These are phyloP conservation scores for Exophiala sideris DNA, from an alignment of 2,329 filamentous ascomycete genomes.

Conservation along the genomic window DNA sequence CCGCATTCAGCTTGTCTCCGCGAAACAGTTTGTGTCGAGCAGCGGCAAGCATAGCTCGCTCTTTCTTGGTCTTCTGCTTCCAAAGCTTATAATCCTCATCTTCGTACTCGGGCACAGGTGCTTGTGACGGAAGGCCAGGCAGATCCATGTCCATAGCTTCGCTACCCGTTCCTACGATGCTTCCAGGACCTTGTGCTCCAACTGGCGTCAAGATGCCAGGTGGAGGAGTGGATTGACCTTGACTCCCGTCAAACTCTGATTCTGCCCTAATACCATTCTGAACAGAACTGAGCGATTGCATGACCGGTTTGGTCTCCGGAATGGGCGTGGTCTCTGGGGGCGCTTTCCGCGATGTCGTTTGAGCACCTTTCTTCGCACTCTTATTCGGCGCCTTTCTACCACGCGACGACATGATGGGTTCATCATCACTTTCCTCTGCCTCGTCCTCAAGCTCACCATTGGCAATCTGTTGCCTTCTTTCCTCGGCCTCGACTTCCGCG, in stretches of 20 bases:
- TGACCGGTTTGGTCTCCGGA: conserved; percentile 68
- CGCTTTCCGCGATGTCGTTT: conserved; percentile 64
- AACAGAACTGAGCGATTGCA: conserved; percentile 52
- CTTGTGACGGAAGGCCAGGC: conserved; percentile 58
- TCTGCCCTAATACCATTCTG: conserved; percentile 57
- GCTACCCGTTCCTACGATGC: conserved; percentile 55
- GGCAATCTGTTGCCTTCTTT: conserved; percentile 74
- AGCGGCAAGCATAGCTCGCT: conserved; percentile 79
- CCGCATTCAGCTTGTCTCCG: conserved; percentile 75
- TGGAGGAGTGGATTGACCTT: conserved; percentile 79
- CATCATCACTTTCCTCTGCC: conserved; percentile 90
- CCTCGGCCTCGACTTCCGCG: conserved; percentile 86
- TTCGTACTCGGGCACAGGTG: conserved; percentile 78
- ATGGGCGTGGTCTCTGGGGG: conserved; percentile 73
- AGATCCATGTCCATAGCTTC: conserved; percentile 84
- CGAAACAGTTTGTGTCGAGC: conserved; percentile 84
- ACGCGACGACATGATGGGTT: conserved; percentile 96
- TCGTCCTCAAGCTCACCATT: conserved; percentile 73
- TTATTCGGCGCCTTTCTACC: conserved; percentile 81
- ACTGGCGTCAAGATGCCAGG: conserved; percentile 68
- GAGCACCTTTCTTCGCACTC: conserved; percentile 67
- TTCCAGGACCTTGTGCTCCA: conserved; percentile 64
- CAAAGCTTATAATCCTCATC: conserved; percentile 92
- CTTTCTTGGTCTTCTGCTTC: conserved; percentile 98
- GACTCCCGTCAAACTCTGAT: conserved; percentile 70